Percentiles rank a stretch among this genome's conserved stretches.
Conservation (phyloP, 257 asterid genomes). For the Jacaranda mimosifolia region DNA sequence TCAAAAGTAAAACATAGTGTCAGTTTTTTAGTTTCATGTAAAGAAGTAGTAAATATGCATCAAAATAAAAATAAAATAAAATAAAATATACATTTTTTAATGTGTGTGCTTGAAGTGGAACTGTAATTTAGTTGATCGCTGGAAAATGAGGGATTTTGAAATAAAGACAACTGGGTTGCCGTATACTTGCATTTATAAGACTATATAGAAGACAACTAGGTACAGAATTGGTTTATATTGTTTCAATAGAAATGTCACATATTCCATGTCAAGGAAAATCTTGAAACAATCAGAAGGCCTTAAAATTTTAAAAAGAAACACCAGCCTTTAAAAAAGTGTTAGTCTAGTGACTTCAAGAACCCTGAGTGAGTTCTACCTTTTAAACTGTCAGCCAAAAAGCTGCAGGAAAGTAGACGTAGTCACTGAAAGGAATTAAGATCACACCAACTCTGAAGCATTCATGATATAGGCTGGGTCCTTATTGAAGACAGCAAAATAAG, state of each 20-base stretch:
- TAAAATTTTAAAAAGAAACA: not conserved
- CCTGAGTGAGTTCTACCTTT: not conserved
- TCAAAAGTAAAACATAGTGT: conserved; percentile 29
- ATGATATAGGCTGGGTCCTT: not conserved
- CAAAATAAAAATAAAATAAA: not conserved
- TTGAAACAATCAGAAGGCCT: conserved; percentile 10
- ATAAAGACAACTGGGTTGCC: conserved; percentile 4
- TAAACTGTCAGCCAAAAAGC: not conserved
- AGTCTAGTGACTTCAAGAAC: not conserved
- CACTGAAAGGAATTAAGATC: conserved; percentile 6
- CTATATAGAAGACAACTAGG: not conserved
- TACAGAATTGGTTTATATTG: not conserved
- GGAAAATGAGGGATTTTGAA: not conserved
- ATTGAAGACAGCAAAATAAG: not conserved
- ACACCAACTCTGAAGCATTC: conserved; percentile 15
- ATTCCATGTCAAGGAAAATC: not conserved
- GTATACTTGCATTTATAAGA: conserved; percentile 8
- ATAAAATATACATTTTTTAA: not conserved
- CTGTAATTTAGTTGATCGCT: conserved; percentile 1
- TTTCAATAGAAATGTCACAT: conserved; percentile 6
- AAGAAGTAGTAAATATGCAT: not conserved
- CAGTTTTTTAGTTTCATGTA: conserved; percentile 18
- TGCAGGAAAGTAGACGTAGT: not conserved
- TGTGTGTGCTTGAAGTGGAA: not conserved
- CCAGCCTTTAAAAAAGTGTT: not conserved